Conservation (phyloP, 2,329 filamentous ascomycete species). For the Fusarium marasasianum region DNA sequence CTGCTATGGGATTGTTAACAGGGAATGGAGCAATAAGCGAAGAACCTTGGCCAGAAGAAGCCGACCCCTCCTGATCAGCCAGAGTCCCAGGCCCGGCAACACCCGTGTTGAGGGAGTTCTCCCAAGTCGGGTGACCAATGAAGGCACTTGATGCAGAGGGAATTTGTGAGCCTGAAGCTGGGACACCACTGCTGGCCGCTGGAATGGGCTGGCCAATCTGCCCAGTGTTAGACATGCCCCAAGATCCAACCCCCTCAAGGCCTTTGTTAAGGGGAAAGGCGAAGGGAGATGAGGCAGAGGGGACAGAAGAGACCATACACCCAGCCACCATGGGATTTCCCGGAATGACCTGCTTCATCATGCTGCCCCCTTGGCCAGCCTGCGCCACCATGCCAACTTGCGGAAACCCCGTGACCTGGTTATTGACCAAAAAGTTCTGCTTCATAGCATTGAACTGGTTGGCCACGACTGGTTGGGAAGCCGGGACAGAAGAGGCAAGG, state of each 20-base stretch:
- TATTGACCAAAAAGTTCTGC: not conserved
- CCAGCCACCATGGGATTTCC: not conserved
- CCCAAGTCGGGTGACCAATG: not conserved
- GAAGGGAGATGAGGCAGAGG: rapidly evolving
- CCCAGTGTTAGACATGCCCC: not conserved
- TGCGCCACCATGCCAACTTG: not conserved
- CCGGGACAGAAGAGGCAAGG: not conserved
- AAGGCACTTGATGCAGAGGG: too few relatives aligned
- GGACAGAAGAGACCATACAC: not conserved
- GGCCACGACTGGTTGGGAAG: not conserved
- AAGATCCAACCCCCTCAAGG: rapidly evolving
- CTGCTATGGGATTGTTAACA: rapidly evolving
- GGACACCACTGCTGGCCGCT: not conserved
- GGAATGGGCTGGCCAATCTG: not conserved
- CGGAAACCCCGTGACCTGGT: rapidly evolving
- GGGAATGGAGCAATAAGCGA: rapidly evolving
- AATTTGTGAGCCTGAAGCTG: not conserved
- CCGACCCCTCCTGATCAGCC: not conserved
- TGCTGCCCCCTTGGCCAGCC: not conserved
- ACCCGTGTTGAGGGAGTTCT: too few relatives aligned
- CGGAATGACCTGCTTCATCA: rapidly evolving
- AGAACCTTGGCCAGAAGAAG: too few relatives aligned
- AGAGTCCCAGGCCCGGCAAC: not conserved
- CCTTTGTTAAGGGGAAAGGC: rapidly evolving
- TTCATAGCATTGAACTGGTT: not conserved